Conservation (phyloP, 1,284 basidiomycete genomes). For the Microbotryum violaceum region DNA sequence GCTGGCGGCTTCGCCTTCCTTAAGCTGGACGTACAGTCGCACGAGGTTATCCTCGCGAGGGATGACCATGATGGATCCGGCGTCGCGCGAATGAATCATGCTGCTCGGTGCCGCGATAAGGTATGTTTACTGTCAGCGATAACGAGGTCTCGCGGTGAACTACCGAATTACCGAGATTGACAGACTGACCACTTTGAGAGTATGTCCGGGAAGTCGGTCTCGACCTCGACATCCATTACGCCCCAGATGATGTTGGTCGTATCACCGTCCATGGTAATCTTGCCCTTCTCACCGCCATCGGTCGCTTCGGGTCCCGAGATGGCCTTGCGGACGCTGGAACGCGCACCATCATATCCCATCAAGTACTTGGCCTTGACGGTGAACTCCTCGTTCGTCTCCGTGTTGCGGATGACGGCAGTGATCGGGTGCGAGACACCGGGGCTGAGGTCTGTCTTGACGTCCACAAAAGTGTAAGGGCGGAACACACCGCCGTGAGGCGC, state of each 20-base stretch:
- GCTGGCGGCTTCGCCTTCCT: slow-evolving; percentile 24
- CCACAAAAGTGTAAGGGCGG: slow-evolving; percentile 33
- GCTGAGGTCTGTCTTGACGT: slow-evolving; percentile 26
- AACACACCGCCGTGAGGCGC: slow-evolving; percentile 35
- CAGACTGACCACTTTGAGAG: slow-evolving; percentile 21
- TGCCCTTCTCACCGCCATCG: slow-evolving; percentile 36
- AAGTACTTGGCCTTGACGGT: slow-evolving; percentile 42
- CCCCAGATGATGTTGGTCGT: slow-evolving; percentile 41
- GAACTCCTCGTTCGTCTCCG: slow-evolving; percentile 23
- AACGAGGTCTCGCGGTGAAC: background rate
- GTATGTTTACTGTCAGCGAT: background rate
- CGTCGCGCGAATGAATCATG: slow-evolving; percentile 35
- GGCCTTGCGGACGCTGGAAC: slow-evolving; percentile 38
- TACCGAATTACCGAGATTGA: background rate
- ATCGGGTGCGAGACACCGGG: slow-evolving; percentile 27
- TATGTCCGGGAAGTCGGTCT: slow-evolving; percentile 35
- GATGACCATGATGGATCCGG: slow-evolving; percentile 39
- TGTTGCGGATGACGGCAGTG: slow-evolving; percentile 16
- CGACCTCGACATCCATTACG: slow-evolving; percentile 31
- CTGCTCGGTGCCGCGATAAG: slow-evolving; percentile 6
- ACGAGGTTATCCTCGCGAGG: slow-evolving; percentile 36
- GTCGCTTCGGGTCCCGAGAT: slow-evolving; percentile 35
- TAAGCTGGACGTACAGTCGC: slow-evolving; percentile 38
- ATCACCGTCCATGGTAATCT: slow-evolving; percentile 40
- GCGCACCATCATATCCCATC: slow-evolving; percentile 42